A percentile compares a stretch with the other conserved stretches of the same genome.
Evolutionary conservation across 192 early-diverging fungal species (phyloP).

Genomic region (Piromyces sp.): DNA sequence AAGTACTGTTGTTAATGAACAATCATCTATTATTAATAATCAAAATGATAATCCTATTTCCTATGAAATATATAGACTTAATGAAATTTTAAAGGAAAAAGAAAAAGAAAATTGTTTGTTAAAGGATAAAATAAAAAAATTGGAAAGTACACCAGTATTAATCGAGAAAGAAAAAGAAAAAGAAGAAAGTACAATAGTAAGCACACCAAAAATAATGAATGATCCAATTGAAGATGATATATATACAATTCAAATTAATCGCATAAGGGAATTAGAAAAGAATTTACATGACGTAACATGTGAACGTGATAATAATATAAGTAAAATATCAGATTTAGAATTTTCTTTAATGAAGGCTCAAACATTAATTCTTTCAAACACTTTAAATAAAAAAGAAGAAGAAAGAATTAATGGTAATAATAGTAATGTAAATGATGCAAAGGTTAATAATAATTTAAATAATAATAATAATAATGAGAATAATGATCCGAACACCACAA

Average conservation of each 20-base stretch:
- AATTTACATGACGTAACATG: neutral
- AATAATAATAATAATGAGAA: neutral
- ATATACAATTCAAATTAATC: neutral
- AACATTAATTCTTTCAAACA: neutral
- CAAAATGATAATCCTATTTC: neutral
- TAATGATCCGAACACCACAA: neutral
- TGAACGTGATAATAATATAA: neutral
- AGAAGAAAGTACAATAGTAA: no score
- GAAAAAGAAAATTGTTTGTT: neutral
- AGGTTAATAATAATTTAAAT: neutral
- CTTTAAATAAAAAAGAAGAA: neutral
- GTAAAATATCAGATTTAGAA: neutral
- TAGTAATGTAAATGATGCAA: neutral
- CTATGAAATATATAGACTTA: neutral
- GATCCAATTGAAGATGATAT: neutral
- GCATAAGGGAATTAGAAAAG: neutral
- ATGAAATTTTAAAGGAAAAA: neutral
- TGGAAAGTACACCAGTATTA: neutral
- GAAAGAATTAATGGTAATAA: neutral
- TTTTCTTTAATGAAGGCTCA: neutral
- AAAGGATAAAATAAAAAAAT: neutral
- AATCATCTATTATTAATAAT: neutral
- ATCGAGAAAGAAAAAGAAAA: no score
- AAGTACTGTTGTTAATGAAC: neutral
- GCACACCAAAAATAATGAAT: no score